A percentile compares a stretch with the other conserved stretches of the same genome.
phyloP scores from a whole-genome alignment of 2,329 filamentous ascomycete genomes.

The Sporothrix dimorphospora region DNA sequence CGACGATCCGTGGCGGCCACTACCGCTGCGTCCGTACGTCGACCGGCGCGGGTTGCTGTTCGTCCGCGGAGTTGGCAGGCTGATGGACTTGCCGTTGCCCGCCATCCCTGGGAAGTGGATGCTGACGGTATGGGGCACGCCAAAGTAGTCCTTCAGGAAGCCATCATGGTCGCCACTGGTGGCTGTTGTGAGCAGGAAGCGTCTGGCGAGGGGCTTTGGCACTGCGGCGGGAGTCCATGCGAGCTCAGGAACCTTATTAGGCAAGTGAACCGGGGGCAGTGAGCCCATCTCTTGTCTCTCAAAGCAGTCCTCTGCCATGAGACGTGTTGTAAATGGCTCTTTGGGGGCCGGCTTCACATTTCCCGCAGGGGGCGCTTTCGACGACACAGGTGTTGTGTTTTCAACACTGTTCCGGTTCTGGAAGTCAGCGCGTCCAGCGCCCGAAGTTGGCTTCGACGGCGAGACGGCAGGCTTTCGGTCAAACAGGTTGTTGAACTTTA shows the following conservation, averaged over 20 bases:
- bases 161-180: conserved; percentile 41
- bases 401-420: neutral
- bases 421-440: neutral
- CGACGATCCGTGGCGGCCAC: conserved; percentile 27
- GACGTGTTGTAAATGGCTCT: conserved; percentile 60
- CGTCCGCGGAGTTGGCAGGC: conserved; percentile 36
- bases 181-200: conserved; percentile 51
- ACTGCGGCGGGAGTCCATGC: conserved; percentile 64
- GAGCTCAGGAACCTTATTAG: conserved; percentile 61
- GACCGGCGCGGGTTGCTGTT: conserved; percentile 34
- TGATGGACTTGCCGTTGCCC: conserved; percentile 44
- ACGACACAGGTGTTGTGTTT: neutral
- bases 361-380: neutral
- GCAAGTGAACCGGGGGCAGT: conserved; percentile 70
- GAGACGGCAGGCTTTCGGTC: conserved; percentile 62
- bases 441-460: conserved; percentile 59
- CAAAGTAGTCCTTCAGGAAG: conserved; percentile 48
- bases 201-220: conserved; percentile 59
- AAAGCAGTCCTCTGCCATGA: conserved; percentile 78
- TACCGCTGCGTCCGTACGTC: conserved; percentile 27
- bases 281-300: conserved; percentile 81
- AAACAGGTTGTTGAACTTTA: conserved; percentile 79
- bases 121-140: conserved; percentile 43
- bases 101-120: conserved; percentile 53
- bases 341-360: conserved; percentile 48